Evolutionary conservation across 495 filamentous ascomycete genomes (phyloP), one percentile per base, ranked within the genome.

Genomic region (Penicillium macrosclerotiorum): DNA sequence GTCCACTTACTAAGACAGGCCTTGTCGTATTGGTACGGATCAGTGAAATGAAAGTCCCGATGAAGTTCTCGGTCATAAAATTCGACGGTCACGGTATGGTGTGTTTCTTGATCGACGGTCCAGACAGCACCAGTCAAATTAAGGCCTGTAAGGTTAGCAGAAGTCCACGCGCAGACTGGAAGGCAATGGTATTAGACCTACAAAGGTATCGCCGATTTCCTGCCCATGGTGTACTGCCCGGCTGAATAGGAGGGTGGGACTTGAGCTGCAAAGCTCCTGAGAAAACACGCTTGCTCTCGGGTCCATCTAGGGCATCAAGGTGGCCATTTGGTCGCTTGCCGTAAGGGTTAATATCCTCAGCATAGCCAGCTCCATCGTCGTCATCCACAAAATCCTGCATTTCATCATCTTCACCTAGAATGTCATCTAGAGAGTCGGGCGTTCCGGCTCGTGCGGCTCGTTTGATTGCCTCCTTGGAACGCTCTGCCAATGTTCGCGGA

Each of bases 81-180:
- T 53, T 98, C 93, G 12, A 97, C 89, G 1, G 94, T 97, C 19
- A 98, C 85, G 5, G 92, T 98, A 64, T 97, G 79, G 51, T 97
- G 92, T 1, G 83, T 85, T 52, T 95, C 90, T 67, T 98, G 94
- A 54, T 95, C 87, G 11, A 97, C 89, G 0, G 93, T 97, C 93
- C 94, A 98, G 4, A 96, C 89, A 54, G 89, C 89, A 11, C 94
- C 93, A 23, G 88, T 86, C 47, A 98, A 74, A 62, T 96, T 97
- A 30, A 96, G 73, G 57, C 74, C 74, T 78, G 29, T n/a, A 6
- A 16, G 31, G 47, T 72, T 44, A 72, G 65, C 42, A 53, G 33
- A 49, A 9, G 5, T 11, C n/a, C n/a, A n/a, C n/a, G n/a, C n/a
- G n/a, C n/a, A n/a, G n/a, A n/a, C n/a, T n/a, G n/a, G n/a, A n/a